Evolutionary conservation across 2,329 filamentous ascomycete species (phyloP).

Genomic region (Akanthomyces muscarius): DNA sequence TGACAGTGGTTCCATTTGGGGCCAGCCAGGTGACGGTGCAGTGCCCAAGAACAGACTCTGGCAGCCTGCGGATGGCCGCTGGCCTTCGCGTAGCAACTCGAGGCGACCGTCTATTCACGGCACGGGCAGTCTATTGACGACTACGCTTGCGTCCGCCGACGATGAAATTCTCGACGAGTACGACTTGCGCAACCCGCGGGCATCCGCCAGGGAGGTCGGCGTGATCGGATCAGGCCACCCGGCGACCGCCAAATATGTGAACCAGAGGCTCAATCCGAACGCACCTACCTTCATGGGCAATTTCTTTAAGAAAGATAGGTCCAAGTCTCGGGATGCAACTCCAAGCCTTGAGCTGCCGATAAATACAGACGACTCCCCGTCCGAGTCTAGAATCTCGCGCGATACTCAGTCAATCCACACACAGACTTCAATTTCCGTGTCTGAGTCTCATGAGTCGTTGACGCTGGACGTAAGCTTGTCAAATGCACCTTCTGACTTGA

Average conservation of each 20-base stretch:
- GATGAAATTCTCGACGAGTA: constrained; percentile 61
- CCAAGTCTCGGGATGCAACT: constrained; percentile 33
- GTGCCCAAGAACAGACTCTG: constrained; percentile 59
- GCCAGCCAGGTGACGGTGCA: constrained; percentile 45
- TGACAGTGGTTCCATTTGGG: constrained; percentile 73
- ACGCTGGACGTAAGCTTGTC: constrained; percentile 52
- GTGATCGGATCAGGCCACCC: constrained; percentile 77
- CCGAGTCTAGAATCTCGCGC: constrained; percentile 51
- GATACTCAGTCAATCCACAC: constrained; percentile 56
- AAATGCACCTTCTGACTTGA: constrained; percentile 54
- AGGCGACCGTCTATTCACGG: constrained; percentile 78
- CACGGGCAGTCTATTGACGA: constrained; percentile 60
- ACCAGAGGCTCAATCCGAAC: constrained; percentile 72
- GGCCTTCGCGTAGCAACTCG: constrained; percentile 64
- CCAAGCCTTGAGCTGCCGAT: constrained; percentile 37
- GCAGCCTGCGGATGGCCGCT: constrained; percentile 54
- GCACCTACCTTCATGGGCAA: constrained; percentile 82
- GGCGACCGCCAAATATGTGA: constrained; percentile 41
- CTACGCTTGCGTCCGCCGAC: constrained; percentile 59
- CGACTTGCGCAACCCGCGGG: constrained; percentile 49
- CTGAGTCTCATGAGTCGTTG: constrained; percentile 58
- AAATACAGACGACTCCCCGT: constrained; percentile 45
- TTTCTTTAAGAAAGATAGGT: constrained; percentile 50
- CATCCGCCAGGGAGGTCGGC: constrained; percentile 56
- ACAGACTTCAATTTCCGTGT: constrained; percentile 45